Evolutionary conservation across 192 early-diverging fungal genomes (phyloP).

Genomic region (Coemansia sp.): DNA sequence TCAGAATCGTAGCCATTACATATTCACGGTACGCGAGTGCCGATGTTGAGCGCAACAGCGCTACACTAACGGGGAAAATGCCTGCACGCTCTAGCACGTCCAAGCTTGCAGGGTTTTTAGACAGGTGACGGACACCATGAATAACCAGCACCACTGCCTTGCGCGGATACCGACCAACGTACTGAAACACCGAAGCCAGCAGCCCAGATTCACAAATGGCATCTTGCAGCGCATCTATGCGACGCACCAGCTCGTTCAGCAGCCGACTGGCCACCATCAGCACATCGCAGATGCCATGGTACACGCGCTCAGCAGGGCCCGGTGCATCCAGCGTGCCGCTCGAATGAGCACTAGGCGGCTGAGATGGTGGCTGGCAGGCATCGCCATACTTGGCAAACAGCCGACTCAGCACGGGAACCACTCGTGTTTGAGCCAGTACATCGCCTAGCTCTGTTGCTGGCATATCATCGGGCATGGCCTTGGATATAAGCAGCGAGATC

Average conservation of each 20-base stretch:
- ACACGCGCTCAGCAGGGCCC: slow-evolving; percentile 33
- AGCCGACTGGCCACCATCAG: slow-evolving; percentile 43
- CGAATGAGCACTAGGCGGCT: slow-evolving; percentile 1
- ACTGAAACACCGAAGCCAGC: slow-evolving; percentile 27
- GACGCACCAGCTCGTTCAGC: slow-evolving; percentile 45
- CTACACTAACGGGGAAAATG: slow-evolving; percentile 37
- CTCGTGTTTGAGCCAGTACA: slow-evolving; percentile 31
- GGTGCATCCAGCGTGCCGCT: slow-evolving; percentile 18
- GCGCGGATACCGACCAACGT: slow-evolving; percentile 41
- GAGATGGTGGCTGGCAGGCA: slow-evolving; percentile 39
- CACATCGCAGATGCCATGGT: slow-evolving; percentile 46
- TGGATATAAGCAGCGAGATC: slow-evolving; percentile 34
- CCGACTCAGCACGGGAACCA: slow-evolving; percentile 18
- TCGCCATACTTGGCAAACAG: slow-evolving; percentile 46
- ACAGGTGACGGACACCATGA: slow-evolving; percentile 47
- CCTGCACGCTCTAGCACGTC: slow-evolving; percentile 50
- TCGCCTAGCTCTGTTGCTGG: slow-evolving; percentile 35
- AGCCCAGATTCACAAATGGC: slow-evolving; percentile 47
- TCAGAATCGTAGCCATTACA: slow-evolving; percentile 48
- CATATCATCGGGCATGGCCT: slow-evolving; percentile 37
- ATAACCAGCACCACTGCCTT: slow-evolving; percentile 45
- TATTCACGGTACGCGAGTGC: slow-evolving; percentile 48
- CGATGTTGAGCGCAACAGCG: slow-evolving; percentile 31
- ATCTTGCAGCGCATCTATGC: slow-evolving; percentile 40
- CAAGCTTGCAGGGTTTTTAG: slow-evolving; percentile 51